Base-by-base conservation (phyloP, 345 rosid genomes). In the Pistacia vera region DNA sequence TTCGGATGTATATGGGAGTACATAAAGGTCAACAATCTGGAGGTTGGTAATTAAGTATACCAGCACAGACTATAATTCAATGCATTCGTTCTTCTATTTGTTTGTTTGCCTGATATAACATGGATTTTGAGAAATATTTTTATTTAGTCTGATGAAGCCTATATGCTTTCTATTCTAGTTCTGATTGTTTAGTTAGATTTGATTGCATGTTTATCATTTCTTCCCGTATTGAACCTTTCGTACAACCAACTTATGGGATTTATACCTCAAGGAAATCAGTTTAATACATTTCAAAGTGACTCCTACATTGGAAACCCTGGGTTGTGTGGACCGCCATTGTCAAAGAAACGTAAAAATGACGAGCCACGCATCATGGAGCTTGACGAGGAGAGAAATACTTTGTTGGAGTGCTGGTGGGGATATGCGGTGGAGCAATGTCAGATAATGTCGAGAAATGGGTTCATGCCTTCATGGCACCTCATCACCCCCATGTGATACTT, bases 1-100 rank as follows among this genome's bases (percentile, higher is more conserved):
- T 77, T 83, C 41, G 75, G 70, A 36, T 88, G 75, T 66, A 91
- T 93, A 55, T 88, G 97, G 98, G 98, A 91, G 70, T 85, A 91
- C 76, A 85, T 93, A 63, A 89, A 89, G 56, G 79, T 82, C 66
- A 82, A 91, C 72, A 77, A 72, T 44, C 25, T 58, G 36, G 57
- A 60, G 10, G 52, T 49, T 3, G 12, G 52, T 49, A 49, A 49
- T 13, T 18, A 28, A 28, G 65, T 61, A 28, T 16, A 30, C n/a
- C 13, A 12, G 7, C 35, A 13, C 35, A 28, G 65, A 3, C 4
- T 30, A 12, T 61, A 61, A 11, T 4, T 2, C 35, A 61, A 11
- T 11, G 35, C 17, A 25, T 60, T 8, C 7, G 33, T 59, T 11
- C 12, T 59, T 59, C 63, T 20, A 12, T 33, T 38, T 30, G 6